These are phyloP conservation scores for Choanephora cucurbitarum DNA, from an alignment of 371 early-diverging fungal genomes.

Conservation along the genomic window DNA sequence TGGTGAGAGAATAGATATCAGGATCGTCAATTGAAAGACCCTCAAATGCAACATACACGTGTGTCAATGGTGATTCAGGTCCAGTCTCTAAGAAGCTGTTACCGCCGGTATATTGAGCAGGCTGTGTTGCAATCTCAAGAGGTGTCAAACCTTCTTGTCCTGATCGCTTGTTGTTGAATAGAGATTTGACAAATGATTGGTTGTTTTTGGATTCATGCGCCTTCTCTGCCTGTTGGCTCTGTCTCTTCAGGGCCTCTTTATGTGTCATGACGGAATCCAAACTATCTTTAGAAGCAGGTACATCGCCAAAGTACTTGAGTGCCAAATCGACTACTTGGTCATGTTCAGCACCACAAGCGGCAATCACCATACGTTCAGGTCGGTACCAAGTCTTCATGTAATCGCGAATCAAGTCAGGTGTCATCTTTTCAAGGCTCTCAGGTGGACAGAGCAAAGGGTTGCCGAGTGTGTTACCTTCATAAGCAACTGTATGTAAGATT, in stretches of 20 bases:
- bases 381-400: conserved; percentile 82
- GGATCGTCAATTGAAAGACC: conserved; percentile 78
- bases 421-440: conserved; percentile 66
- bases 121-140: conserved; percentile 44
- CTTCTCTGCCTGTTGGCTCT: conserved; percentile 14
- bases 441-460: conserved; percentile 80
- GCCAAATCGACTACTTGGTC: conserved; percentile 78
- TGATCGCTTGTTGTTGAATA: conserved; percentile 22
- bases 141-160: conserved; percentile 13
- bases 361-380: conserved; percentile 91
- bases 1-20: conserved; percentile 91
- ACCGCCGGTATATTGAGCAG: conserved; percentile 86
- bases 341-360: conserved; percentile 88
- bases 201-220: background rate
- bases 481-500: conserved; percentile 85
- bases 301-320: conserved; percentile 63
- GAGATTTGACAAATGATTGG: conserved; percentile 29
- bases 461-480: conserved; percentile 79
- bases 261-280: conserved; percentile 43
- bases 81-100: conserved; percentile 66
- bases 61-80: conserved; percentile 71
- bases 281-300: conserved; percentile 38
- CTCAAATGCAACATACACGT: conserved; percentile 90
- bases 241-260: conserved; percentile 33
- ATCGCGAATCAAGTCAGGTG: conserved; percentile 63